A percentile compares a stretch with the other conserved stretches of the same genome.
Evolutionary conservation across 2,329 filamentous ascomycete species (phyloP).

Genomic region (Paradendryphiella salina): DNA sequence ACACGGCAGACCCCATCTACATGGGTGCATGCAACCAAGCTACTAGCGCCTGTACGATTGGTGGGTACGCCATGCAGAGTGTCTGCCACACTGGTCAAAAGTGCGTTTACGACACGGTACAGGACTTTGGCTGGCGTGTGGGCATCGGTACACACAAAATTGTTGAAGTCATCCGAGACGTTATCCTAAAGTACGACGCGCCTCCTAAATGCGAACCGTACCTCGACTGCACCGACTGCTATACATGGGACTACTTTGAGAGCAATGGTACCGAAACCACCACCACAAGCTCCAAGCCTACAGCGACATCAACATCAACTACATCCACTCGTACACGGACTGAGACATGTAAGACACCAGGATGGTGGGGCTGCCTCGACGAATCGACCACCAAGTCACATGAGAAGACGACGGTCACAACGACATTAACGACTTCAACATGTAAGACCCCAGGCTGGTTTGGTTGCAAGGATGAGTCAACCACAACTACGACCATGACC

Average conservation of each 20-base stretch:
- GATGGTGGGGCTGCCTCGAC: conserved; percentile 85
- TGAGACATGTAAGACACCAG: conserved; percentile 84
- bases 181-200: conserved; percentile 78
- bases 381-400: conserved; percentile 59
- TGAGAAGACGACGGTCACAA: conserved; percentile 52
- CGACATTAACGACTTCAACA: conserved; percentile 45
- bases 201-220: conserved; percentile 78
- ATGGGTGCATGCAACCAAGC: conserved; percentile 92
- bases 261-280: conserved; percentile 84
- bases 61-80: conserved; percentile 90
- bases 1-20: conserved; percentile 93
- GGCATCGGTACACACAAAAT: conserved; percentile 92
- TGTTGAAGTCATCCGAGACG: conserved; percentile 80
- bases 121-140: conserved; percentile 88
- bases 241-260: conserved; percentile 90
- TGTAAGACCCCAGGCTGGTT: conserved; percentile 66
- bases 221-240: conserved; percentile 81
- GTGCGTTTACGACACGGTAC: conserved; percentile 91
- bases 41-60: conserved; percentile 85
- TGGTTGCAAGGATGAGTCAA: conserved; percentile 62
- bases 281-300: conserved; percentile 56
- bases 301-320: conserved; percentile 60
- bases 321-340: conserved; percentile 64
- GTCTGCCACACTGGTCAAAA: conserved; percentile 87
- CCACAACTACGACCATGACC: conserved; percentile 37